Evolutionary conservation across 202 grass and related monocot species (phyloP).

Genomic region (Schoenoplectus triqueter): DNA sequence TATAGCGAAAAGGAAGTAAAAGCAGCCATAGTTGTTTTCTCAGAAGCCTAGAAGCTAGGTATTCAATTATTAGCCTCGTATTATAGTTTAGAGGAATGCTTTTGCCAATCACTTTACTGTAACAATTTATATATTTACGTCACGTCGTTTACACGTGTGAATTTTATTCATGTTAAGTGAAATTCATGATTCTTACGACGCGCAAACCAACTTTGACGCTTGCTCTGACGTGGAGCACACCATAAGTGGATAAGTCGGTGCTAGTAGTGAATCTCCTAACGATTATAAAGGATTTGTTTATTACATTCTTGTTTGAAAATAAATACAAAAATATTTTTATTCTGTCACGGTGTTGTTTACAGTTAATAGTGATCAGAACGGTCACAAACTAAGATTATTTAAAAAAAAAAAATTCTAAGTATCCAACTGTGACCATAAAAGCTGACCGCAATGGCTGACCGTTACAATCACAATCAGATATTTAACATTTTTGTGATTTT

Average conservation of each 20-base stretch:
- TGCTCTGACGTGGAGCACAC: neutral
- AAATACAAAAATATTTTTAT: too few species aligned
- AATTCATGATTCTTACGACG: neutral
- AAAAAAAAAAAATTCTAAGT: too few species aligned
- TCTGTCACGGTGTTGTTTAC: too few species aligned
- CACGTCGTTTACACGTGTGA: neutral
- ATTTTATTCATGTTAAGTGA: neutral
- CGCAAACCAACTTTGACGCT: neutral
- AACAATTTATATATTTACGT: neutral
- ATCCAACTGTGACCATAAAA: too few species aligned
- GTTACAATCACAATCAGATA: too few species aligned
- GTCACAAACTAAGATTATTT: too few species aligned
- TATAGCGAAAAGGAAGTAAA: slow-evolving; percentile 28
- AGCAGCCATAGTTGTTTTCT: slow-evolving; percentile 32
- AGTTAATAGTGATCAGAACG: too few species aligned
- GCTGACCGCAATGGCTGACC: too few species aligned
- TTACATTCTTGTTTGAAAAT: too few species aligned
- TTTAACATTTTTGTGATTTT: too few species aligned
- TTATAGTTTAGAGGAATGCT: neutral
- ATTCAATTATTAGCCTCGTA: slow-evolving; percentile 18
- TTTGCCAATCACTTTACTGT: neutral
- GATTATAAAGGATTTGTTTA: neutral
- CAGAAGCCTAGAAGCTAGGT: neutral
- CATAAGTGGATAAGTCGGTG: neutral
- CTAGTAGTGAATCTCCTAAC: neutral